Evolutionary conservation across 2,329 filamentous ascomycete genomes (phyloP).

Genomic region (Fusarium stilboides): DNA sequence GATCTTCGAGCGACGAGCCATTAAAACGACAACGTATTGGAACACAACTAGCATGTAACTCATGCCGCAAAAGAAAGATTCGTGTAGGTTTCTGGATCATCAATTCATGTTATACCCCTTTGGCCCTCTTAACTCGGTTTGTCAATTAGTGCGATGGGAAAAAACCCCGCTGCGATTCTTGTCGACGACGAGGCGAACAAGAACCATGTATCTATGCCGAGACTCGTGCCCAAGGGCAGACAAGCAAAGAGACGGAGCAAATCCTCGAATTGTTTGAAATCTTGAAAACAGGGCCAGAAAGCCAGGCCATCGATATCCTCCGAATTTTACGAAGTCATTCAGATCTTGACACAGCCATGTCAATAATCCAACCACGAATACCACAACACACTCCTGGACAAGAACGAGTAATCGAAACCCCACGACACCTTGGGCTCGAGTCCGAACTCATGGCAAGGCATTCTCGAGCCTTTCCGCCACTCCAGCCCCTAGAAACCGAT

Average conservation of each 20-base stretch:
- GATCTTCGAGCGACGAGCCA: constrained; percentile 18
- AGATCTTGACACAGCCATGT: constrained; percentile 16
- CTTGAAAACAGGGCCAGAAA: constrained; percentile 17
- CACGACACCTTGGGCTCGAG: constrained; percentile 20
- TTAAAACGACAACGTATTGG: constrained; percentile 29
- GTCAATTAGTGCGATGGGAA: constrained; percentile 14
- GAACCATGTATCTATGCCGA: constrained; percentile 21
- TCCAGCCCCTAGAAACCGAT: constrained; percentile 15
- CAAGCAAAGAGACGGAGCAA: constrained; percentile 26
- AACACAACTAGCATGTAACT: constrained; percentile 26
- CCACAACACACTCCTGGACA: not conserved
- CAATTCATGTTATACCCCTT: too few relatives aligned
- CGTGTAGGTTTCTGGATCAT: constrained; percentile 8
- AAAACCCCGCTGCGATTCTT: constrained; percentile 23
- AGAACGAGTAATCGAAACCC: constrained; percentile 5
- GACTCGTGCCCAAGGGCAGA: constrained; percentile 7
- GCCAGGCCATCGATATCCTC: constrained; percentile 31
- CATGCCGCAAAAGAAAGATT: constrained; percentile 28
- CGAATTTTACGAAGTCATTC: constrained; percentile 21
- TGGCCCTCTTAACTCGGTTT: not conserved
- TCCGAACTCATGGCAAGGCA: constrained; percentile 37
- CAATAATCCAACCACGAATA: constrained; percentile 17
- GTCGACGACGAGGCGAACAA: constrained; percentile 19
- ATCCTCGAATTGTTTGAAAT: constrained; percentile 23
- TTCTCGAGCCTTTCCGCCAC: constrained; percentile 24